A percentile compares a stretch with the other conserved stretches of the same genome.
These are phyloP conservation scores for Sugiyamaella qingdaonensis DNA, from an alignment of 805 yeast genomes.

Conservation along the genomic window DNA sequence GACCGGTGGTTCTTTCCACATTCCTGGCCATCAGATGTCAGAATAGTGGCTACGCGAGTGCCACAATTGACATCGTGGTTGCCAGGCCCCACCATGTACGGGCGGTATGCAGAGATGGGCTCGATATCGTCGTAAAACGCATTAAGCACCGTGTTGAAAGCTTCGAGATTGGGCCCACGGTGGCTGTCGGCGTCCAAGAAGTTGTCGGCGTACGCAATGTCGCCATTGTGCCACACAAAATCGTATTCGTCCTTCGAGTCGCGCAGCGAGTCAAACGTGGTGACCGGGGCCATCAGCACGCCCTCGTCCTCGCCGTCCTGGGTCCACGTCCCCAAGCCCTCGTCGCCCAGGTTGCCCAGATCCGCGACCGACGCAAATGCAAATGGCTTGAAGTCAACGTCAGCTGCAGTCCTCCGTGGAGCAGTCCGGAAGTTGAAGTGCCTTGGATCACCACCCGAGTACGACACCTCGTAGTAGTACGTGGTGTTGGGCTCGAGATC, in stretches of 20 bases:
- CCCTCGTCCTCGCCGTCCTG: conserved; percentile 7
- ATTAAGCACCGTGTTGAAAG: conserved; percentile 24
- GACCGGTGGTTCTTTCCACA: conserved; percentile 23
- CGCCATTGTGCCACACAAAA: conserved; percentile 30
- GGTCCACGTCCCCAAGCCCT: conserved; percentile 11
- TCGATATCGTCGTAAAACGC: conserved; percentile 22
- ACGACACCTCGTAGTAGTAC: conserved; percentile 28
- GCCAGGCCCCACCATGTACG: conserved; percentile 28
- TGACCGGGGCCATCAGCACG: conserved; percentile 7
- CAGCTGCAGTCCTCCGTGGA: conserved; percentile 7
- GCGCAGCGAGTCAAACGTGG: conserved; percentile 22
- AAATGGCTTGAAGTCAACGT: conserved; percentile 11
- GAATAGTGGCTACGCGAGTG: conserved; percentile 10
- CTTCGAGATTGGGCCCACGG: conserved; percentile 16
- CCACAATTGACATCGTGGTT: conserved; percentile 27
- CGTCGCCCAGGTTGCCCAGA: conserved; percentile 12
- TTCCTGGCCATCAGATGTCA: conserved; percentile 8
- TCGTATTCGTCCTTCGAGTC: conserved; percentile 21
- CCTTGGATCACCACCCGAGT: conserved; percentile 10
- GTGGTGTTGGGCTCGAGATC: conserved; percentile 27
- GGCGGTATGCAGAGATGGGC: conserved; percentile 20
- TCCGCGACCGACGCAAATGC: conserved; percentile 19
- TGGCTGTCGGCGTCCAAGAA: conserved; percentile 25
- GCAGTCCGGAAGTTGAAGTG: conserved; percentile 19
- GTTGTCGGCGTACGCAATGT: conserved; percentile 32